phyloP scores from a whole-genome alignment of 2,329 filamentous ascomycete species.

The Incumbomyces delicatus region DNA sequence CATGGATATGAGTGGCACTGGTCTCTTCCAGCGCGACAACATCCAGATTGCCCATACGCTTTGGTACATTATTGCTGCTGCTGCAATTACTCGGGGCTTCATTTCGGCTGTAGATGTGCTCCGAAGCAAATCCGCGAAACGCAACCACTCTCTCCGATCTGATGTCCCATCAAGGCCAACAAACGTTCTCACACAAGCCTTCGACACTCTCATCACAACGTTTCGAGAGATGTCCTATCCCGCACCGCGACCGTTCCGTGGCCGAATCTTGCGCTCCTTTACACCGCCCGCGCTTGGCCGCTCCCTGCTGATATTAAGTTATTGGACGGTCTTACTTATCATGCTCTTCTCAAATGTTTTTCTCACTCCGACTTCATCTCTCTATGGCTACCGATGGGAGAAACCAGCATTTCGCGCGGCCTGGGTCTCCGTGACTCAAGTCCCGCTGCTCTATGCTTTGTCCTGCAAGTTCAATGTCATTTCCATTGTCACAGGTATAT shows the following conservation, averaged over 20 bases:
- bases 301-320: slow-evolving; percentile 13
- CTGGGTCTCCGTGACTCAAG: slow-evolving; percentile 43
- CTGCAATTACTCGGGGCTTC: slow-evolving; percentile 9
- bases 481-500: slow-evolving; percentile 37
- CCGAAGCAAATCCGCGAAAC: slow-evolving; percentile 6
- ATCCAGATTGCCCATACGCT: slow-evolving; percentile 13
- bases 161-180: slow-evolving; percentile 10
- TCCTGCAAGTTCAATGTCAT: slow-evolving; percentile 48
- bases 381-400: slow-evolving; percentile 36
- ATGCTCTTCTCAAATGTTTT: slow-evolving; percentile 18
- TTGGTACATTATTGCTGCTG: slow-evolving; percentile 16
- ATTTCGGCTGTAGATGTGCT: slow-evolving; percentile 9
- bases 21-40: slow-evolving; percentile 15
- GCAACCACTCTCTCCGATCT: slow-evolving; percentile 5
- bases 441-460: slow-evolving; percentile 48
- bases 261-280: slow-evolving; percentile 12
- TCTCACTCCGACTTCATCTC: slow-evolving; percentile 12
- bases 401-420: slow-evolving; percentile 48
- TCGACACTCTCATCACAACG: slow-evolving; percentile 13
- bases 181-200: slow-evolving; percentile 13
- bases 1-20: slow-evolving; percentile 17
- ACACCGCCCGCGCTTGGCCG: slow-evolving; percentile 15
- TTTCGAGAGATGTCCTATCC: slow-evolving; percentile 16
- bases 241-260: slow-evolving; percentile 12
- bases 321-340: slow-evolving; percentile 15